Evolutionary conservation across 306 rosid species (phyloP), one percentile per base, ranked within the genome.

Genomic region (Potentilla sterilis): DNA sequence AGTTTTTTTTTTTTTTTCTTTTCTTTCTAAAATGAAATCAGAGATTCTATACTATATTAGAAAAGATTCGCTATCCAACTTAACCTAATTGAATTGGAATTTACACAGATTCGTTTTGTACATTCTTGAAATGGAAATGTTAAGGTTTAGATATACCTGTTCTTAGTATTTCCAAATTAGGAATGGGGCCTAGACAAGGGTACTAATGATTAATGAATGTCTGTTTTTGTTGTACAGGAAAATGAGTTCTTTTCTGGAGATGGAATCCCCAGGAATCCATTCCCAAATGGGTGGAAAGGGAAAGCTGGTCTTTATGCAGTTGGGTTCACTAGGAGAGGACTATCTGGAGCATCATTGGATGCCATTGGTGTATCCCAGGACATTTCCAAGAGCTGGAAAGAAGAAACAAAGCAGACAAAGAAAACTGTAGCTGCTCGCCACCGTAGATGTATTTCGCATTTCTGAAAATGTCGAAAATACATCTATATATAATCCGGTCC

Each of bases 211-310:
- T 63, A 13, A 63, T 66, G 64, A 37, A 76, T 47, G 75, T 28
- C 12, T 81, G 57, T 73, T 78, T 69, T 42, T 66, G 22, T 4
- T 83, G 70, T 11, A 54, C 85, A 95, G 98, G 97, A 90, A 42
- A 89, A 88, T 69, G 97, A 90, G 0, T 84, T 90, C 71, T 95
- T 95, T 84, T 85, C 96, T 7, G 67, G 81, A 10, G 97, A 95
- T 75, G 97, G 98, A 70, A 77, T 86, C 42, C 97, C 96, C 12
- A 95, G 74, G 75, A 79, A 89, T 52, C 87, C 90, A 83, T 92
- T 95, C 65, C 98, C 96, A 75, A 90, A 90, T 86, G 96, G 97
- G 9, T 95, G 97, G 98, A 95, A 92, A 81, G 96, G 97, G 18
- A 95, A 89, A 32, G 87, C 65, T 47, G 97, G 97, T 32, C 88